A percentile compares a stretch with the other conserved stretches of the same genome.
Evolutionary conservation across 140 eudicot species (phyloP).

Genomic region (Erigeron philadelphicus): DNA sequence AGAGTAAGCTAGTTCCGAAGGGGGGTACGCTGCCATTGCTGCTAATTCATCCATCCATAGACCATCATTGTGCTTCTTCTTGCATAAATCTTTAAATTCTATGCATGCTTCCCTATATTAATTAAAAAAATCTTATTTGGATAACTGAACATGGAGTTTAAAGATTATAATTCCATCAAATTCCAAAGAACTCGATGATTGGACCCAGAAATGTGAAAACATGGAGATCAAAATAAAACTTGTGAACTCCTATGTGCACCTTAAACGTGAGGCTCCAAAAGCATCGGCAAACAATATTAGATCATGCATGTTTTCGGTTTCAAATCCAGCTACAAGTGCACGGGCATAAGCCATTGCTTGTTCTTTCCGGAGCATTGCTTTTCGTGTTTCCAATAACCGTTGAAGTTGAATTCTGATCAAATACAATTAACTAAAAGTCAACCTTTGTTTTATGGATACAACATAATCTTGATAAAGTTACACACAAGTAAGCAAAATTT

Average conservation of each 20-base stretch:
- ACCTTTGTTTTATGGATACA: conserved; percentile 14
- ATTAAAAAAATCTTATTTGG: neutral
- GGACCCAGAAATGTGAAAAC: too few relatives aligned
- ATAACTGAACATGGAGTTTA: neutral
- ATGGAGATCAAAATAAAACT: neutral
- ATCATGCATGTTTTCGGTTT: conserved; percentile 63
- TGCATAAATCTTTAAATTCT: conserved; percentile 76
- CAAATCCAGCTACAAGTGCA: conserved; percentile 93
- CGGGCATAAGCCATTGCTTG: conserved; percentile 99
- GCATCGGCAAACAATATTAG: conserved; percentile 68
- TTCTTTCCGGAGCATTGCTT: conserved; percentile 85
- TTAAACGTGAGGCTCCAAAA: conserved; percentile 90
- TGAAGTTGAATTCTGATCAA: conserved; percentile 72
- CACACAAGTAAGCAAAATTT: conserved; percentile 26
- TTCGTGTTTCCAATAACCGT: conserved; percentile 80
- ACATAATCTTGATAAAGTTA: conserved; percentile 12
- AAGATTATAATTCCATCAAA: neutral
- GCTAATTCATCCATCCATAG: conserved; percentile 96
- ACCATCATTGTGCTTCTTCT: conserved; percentile 70
- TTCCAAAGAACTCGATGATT: neutral
- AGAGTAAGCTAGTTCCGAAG: conserved; percentile 56
- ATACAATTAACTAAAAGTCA: conserved; percentile 33
- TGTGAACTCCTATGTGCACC: conserved; percentile 36
- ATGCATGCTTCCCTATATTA: conserved; percentile 71
- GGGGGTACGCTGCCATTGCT: conserved; percentile 73